phyloP scores from a whole-genome alignment of 352 stramenopile genomes.

The Globisporangium carolinianum region DNA sequence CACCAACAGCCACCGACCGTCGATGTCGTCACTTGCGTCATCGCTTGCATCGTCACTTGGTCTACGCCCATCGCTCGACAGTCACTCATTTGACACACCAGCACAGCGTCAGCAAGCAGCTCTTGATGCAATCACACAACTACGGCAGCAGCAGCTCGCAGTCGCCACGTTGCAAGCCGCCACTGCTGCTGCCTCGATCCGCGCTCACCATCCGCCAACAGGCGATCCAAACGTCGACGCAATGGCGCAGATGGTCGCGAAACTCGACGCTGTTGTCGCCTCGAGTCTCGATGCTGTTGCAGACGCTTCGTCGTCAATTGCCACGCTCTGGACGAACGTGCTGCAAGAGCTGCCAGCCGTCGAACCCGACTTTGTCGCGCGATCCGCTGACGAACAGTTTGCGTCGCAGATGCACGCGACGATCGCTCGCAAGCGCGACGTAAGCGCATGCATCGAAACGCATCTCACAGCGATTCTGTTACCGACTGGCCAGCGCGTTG shows the following conservation, averaged over 20 bases:
- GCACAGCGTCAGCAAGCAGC: conserved; percentile 9
- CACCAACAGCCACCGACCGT: conserved; percentile 1
- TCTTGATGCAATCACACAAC: conserved; percentile 1
- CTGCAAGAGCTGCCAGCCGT: conserved; percentile 28
- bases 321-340: conserved; percentile 30
- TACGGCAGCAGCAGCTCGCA: conserved; percentile 13
- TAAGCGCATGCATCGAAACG: conserved; percentile 21
- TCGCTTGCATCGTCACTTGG: conserved; percentile 10
- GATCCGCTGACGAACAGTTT: conserved; percentile 50
- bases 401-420: conserved; percentile 59
- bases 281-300: conserved; percentile 23
- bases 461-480: conserved; percentile 38
- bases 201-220: background rate
- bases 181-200: background rate
- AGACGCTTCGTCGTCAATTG: background rate
- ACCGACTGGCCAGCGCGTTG: conserved; percentile 31
- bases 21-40: conserved; percentile 2
- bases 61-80: conserved; percentile 1
- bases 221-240: conserved; percentile 4
- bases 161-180: conserved; percentile 15
- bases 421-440: conserved; percentile 19
- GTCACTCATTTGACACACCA: conserved; percentile 4
- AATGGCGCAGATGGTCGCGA: conserved; percentile 28
- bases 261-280: conserved; percentile 32
- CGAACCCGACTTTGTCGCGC: conserved; percentile 45